Conservation (phyloP, 345 rosid species). For the Moricandia moricandioides region DNA sequence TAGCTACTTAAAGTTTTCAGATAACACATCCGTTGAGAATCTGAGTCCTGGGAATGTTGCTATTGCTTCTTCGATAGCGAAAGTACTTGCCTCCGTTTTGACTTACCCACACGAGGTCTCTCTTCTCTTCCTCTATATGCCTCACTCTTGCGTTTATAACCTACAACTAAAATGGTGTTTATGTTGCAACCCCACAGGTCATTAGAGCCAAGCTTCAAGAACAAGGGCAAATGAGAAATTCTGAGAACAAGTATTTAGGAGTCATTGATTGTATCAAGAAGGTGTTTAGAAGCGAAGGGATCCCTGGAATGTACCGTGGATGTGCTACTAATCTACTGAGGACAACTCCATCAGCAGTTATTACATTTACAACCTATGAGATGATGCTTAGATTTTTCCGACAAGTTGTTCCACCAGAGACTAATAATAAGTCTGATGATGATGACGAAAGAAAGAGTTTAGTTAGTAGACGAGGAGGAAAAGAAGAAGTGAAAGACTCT, state of each 20-base stretch:
- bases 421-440: slow-evolving; percentile 6
- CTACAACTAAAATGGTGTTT: neutral
- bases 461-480: slow-evolving; percentile 17
- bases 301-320: slow-evolving; percentile 79
- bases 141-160: slow-evolving; percentile 1
- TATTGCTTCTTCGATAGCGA: slow-evolving; percentile 75
- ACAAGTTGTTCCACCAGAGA: slow-evolving; percentile 45
- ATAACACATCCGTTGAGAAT: slow-evolving; percentile 53
- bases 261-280: slow-evolving; percentile 74
- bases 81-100: slow-evolving; percentile 75
- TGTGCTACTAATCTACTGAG: slow-evolving; percentile 73
- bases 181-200: slow-evolving; percentile 46
- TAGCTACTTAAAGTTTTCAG: slow-evolving; percentile 44
- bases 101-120: slow-evolving; percentile 95
- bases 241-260: slow-evolving; percentile 53
- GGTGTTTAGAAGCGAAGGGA: slow-evolving; percentile 65
- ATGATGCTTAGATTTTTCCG: slow-evolving; percentile 59
- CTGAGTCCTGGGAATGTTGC: slow-evolving; percentile 65
- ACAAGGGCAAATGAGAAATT: slow-evolving; percentile 68
- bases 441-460: slow-evolving; percentile 24
- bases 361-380: slow-evolving; percentile 81
- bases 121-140: slow-evolving; percentile 7
- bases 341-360: slow-evolving; percentile 86
- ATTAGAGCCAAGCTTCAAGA: slow-evolving; percentile 94
- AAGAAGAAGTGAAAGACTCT: slow-evolving; percentile 28